Conservation (phyloP, 2,329 filamentous ascomycete species). For the Colletotrichum euphorbiae region DNA sequence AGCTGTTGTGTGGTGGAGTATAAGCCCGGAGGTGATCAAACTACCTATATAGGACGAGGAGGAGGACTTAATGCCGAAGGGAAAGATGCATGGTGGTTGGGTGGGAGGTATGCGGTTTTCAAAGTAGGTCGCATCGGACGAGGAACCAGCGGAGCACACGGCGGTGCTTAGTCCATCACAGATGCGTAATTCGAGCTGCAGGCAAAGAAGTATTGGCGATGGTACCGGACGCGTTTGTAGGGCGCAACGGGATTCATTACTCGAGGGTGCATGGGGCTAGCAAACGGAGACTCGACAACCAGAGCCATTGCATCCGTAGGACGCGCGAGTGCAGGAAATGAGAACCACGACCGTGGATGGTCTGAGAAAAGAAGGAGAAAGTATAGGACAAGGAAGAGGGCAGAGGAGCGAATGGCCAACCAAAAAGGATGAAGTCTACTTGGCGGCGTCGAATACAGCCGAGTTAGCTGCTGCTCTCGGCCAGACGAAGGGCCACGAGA, state of each 20-base stretch:
- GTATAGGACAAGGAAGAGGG: background rate
- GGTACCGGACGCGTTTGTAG: background rate
- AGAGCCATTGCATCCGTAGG: background rate
- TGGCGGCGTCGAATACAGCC: slow-evolving; percentile 28
- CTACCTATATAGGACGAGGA: slow-evolving; percentile 39
- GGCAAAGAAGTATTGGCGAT: background rate
- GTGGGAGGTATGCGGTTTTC: slow-evolving; percentile 10
- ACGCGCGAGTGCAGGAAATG: slow-evolving; percentile 31
- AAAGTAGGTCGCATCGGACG: slow-evolving; percentile 23
- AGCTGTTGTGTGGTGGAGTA: slow-evolving; percentile 29
- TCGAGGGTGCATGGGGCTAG: background rate
- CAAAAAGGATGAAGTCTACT: slow-evolving; percentile 15
- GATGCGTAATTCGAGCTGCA: slow-evolving; percentile 17
- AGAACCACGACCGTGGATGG: slow-evolving; percentile 6
- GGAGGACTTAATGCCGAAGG: slow-evolving; percentile 32
- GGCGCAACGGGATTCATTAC: background rate
- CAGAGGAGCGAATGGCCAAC: slow-evolving; percentile 19
- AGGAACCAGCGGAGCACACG: slow-evolving; percentile 20
- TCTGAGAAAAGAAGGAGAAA: slow-evolving; percentile 27
- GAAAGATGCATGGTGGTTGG: slow-evolving; percentile 16
- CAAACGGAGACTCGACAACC: background rate
- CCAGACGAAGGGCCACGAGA: slow-evolving; percentile 8
- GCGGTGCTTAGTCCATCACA: slow-evolving; percentile 8
- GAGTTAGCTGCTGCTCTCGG: slow-evolving; percentile 31
- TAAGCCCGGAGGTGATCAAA: slow-evolving; percentile 35